Evolutionary conservation across 768 basidiomycete genomes (phyloP), one percentile per base, ranked within the genome.

Genomic region (Ramaria sp.): DNA sequence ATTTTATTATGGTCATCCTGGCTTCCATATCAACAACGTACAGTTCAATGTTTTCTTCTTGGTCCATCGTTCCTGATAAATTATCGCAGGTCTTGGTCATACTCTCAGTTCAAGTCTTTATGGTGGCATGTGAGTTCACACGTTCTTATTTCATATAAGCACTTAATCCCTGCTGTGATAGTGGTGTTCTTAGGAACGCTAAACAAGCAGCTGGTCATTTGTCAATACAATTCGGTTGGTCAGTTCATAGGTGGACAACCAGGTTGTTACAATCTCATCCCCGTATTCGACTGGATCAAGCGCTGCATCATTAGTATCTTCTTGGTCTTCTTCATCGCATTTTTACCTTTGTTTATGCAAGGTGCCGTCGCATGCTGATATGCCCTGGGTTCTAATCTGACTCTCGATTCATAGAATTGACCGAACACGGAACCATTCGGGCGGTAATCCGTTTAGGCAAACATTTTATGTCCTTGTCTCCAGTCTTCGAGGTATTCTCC

Each of bases 1-100:
- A 51, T 99, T 98, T 79, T 98, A 99, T 76, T 99, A 99, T 64
- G 94, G 92, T 48, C 96, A 98, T 70, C 96, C 96, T 46, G 96
- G 91, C 53, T 99, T 99, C 86, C 96, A 98, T 68, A 95, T 99
- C 75, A 97, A 99, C 79, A 99, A 98, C 70, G 98, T 57, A 20
- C 1, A 4, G n/a, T 34, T 7, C 55, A n/a, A 12, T 30, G 19
- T 41, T 20, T 22, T 19, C 37, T 49, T 31, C 37, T 31, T 6
- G 3, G 11, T 49, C 17, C 37, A 42, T 27, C 1, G 3, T 6
- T 57, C 33, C 37, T 48, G 48, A 57, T 12, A 12, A 17, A 15
- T 19, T 3, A 7, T n/a, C 12, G 19, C 48, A 57, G 55, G 55
- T 98, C 82, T 76, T 98, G 68, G 88, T 99, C 71, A 99, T 99